A percentile compares a stretch with the other conserved stretches of the same genome.
Evolutionary conservation across 78 protist species (phyloP).

Genomic region (Salpingoeca rosetta): DNA sequence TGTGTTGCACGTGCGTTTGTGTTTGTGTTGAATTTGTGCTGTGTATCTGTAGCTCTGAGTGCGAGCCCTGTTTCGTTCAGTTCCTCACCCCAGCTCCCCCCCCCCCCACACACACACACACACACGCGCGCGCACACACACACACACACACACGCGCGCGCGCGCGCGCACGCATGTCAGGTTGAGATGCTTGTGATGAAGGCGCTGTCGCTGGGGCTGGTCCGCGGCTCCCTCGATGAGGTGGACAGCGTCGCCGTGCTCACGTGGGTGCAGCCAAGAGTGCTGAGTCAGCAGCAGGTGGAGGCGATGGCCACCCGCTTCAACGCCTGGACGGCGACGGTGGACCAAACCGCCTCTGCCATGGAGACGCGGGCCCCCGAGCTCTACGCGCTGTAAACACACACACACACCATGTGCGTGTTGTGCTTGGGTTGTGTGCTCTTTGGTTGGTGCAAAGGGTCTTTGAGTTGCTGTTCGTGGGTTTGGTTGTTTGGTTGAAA

Average conservation of each 20-base stretch:
- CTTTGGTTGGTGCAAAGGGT: not conserved
- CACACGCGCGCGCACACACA: too few relatives aligned
- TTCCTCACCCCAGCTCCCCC: too few relatives aligned
- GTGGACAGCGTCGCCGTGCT: constrained; percentile 21
- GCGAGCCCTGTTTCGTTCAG: too few relatives aligned
- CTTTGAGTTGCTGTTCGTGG: not conserved
- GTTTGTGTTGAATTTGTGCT: too few relatives aligned
- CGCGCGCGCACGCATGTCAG: too few relatives aligned
- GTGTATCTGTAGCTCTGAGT: too few relatives aligned
- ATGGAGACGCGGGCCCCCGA: not conserved
- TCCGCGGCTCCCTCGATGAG: constrained; percentile 46
- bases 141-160: too few relatives aligned
- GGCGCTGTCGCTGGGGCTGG: constrained; percentile 34
- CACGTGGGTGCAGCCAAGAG: constrained; percentile 54
- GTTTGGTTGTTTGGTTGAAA: not conserved
- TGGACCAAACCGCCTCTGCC: not conserved
- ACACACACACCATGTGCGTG: not conserved
- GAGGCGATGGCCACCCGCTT: constrained; percentile 2
- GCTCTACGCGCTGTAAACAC: not conserved
- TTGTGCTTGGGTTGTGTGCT: not conserved
- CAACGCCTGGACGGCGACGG: constrained; percentile 7
- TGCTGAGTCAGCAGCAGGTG: constrained; percentile 22
- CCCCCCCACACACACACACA: too few relatives aligned
- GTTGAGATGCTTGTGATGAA: constrained; percentile 37
- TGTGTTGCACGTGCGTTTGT: not conserved